Evolutionary conservation across 192 early-diverging fungal species (phyloP).

Genomic region (Entomortierella chlamydospora): DNA sequence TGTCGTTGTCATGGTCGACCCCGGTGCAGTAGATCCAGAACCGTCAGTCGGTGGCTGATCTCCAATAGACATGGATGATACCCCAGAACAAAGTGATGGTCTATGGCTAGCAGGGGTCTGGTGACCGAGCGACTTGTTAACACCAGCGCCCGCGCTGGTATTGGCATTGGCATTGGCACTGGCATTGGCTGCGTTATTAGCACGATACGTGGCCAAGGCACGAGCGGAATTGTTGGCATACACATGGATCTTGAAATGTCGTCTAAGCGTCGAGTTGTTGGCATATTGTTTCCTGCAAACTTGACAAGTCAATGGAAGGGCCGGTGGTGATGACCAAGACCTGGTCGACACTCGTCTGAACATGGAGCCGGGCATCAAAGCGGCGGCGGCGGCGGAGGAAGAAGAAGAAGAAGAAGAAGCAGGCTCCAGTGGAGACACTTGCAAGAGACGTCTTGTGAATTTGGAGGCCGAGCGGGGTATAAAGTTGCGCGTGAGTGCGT

Average conservation of each 20-base stretch:
- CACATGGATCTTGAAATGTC: conserved; percentile 35
- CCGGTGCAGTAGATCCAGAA: background rate
- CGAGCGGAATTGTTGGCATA: conserved; percentile 6
- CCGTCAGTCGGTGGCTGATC: background rate
- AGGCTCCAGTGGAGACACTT: background rate
- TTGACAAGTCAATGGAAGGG: conserved; percentile 16
- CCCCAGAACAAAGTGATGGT: background rate
- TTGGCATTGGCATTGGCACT: too few species aligned
- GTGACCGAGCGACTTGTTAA: too few species aligned
- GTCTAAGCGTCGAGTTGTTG: conserved; percentile 44
- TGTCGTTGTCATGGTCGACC: background rate
- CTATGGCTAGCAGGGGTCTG: background rate
- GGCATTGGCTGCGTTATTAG: too few species aligned
- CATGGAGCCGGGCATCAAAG: background rate
- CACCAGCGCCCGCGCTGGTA: too few species aligned
- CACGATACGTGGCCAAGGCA: background rate
- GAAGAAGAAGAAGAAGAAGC: background rate
- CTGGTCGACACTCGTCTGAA: background rate
- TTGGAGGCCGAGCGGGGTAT: background rate
- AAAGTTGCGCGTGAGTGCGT: background rate
- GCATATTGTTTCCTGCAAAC: conserved; percentile 38
- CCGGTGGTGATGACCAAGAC: background rate
- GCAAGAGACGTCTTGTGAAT: background rate
- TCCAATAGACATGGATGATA: background rate
- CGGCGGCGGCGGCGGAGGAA: background rate